phyloP scores from a whole-genome alignment of 257 asterid genomes.

The Vinca minor region DNA sequence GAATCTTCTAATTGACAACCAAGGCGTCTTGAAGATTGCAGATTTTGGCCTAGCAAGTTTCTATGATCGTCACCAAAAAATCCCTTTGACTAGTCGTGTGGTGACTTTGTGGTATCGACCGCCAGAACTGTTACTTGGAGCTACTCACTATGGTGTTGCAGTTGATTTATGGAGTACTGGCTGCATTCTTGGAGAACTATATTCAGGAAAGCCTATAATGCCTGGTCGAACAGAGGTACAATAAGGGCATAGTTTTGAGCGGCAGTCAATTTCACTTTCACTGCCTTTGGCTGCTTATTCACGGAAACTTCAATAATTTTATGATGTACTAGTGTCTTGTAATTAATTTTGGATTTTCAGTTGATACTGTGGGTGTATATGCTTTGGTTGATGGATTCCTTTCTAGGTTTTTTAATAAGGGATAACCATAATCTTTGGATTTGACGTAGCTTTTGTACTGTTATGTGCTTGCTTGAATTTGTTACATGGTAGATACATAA shows the following conservation, averaged over 20 bases:
- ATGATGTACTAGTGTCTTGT: too few relatives aligned
- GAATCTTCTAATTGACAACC: conserved; percentile 63
- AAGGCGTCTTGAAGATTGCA: conserved; percentile 78
- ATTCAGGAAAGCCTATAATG: conserved; percentile 80
- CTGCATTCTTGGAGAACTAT: conserved; percentile 84
- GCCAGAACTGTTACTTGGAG: conserved; percentile 89
- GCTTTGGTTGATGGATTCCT: not conserved
- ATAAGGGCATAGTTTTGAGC: not conserved
- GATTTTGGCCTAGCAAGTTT: conserved; percentile 91
- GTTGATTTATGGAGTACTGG: conserved; percentile 94
- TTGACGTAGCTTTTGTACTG: not conserved
- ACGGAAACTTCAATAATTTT: not conserved
- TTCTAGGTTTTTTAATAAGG: not conserved
- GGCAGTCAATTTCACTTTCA: not conserved
- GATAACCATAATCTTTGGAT: not conserved
- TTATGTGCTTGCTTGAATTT: not conserved
- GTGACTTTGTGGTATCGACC: conserved; percentile 98
- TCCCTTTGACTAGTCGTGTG: conserved; percentile 82
- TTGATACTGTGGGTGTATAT: not conserved
- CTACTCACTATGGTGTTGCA: conserved; percentile 69
- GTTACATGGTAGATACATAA: not conserved
- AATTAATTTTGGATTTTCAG: not conserved
- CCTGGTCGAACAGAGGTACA: conserved; percentile 94
- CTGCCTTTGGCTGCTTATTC: not conserved
- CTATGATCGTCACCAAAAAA: conserved; percentile 39